These are phyloP conservation scores for Zanthoxylum bungeanum DNA, from an alignment of 345 rosid genomes.

Conservation along the genomic window DNA sequence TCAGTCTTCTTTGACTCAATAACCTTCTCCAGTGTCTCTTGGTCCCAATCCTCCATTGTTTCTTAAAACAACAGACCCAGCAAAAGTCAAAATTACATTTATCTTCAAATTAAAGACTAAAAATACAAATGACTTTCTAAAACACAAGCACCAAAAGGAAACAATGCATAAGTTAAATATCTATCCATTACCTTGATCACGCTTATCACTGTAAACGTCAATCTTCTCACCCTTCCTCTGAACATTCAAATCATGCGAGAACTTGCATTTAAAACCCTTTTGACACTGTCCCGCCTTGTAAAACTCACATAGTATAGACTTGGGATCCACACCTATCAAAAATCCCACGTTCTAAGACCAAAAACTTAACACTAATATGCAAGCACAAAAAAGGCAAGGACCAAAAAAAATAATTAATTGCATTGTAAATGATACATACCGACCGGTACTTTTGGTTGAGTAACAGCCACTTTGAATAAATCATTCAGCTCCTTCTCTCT, in stretches of 20 bases:
- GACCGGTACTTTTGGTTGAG: conserved; percentile 89
- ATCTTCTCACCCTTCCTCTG: conserved; percentile 98
- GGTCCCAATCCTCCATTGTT: conserved; percentile 98
- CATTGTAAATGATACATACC: conserved; percentile 38
- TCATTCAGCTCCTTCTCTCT: conserved; percentile 93
- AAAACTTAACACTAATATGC: background rate
- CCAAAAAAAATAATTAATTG: background rate
- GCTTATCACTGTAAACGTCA: conserved; percentile 82
- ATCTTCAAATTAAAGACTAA: background rate
- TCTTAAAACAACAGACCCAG: conserved; percentile 29
- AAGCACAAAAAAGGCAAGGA: background rate
- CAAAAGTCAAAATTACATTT: conserved; percentile 8
- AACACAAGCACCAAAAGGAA: background rate
- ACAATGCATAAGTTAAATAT: background rate
- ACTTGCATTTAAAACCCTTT: conserved; percentile 92
- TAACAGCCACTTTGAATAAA: conserved; percentile 85
- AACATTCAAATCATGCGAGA: conserved; percentile 91
- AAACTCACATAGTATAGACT: conserved; percentile 87
- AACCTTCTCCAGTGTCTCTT: conserved; percentile 86
- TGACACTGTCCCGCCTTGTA: conserved; percentile 88
- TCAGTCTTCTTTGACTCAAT: conserved; percentile 81
- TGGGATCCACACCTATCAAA: conserved; percentile 86
- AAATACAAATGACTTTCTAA: background rate
- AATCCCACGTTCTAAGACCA: conserved; percentile 12
- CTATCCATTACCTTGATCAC: conserved; percentile 58